A percentile compares a stretch with the other conserved stretches of the same genome.
Evolutionary conservation across 2,329 filamentous ascomycete genomes (phyloP).

Genomic region (Pseudonectria buxi): DNA sequence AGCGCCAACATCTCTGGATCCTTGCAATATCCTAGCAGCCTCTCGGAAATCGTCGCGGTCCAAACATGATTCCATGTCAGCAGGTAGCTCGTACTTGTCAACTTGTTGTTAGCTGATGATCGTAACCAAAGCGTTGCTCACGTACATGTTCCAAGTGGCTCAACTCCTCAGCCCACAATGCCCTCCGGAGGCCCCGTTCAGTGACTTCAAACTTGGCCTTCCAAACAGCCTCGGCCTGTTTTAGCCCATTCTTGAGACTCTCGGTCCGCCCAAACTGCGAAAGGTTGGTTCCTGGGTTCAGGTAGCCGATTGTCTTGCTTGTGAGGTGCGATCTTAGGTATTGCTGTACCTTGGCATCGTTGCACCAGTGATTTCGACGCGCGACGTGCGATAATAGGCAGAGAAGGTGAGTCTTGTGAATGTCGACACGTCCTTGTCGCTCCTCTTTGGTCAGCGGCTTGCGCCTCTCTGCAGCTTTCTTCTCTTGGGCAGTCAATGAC

Average conservation of each 20-base stretch:
- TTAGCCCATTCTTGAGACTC: slow-evolving; percentile 72
- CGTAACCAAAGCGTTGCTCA: slow-evolving; percentile 4
- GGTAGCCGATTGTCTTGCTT: slow-evolving; percentile 56
- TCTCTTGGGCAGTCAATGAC: slow-evolving; percentile 24
- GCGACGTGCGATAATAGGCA: slow-evolving; percentile 75
- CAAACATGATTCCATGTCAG: slow-evolving; percentile 59
- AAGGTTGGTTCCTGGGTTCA: slow-evolving; percentile 61
- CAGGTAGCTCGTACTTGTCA: slow-evolving; percentile 46
- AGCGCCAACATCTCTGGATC: slow-evolving; percentile 82
- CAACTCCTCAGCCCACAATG: slow-evolving; percentile 68
- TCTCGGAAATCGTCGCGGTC: slow-evolving; percentile 67
- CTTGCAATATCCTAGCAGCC: slow-evolving; percentile 62
- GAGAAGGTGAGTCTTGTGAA: slow-evolving; percentile 83
- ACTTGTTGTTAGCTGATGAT: slow-evolving; percentile 19
- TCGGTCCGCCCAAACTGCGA: slow-evolving; percentile 71
- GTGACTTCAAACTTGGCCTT: slow-evolving; percentile 63
- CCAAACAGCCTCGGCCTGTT: slow-evolving; percentile 61
- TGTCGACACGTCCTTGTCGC: slow-evolving; percentile 53
- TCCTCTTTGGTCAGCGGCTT: slow-evolving; percentile 50
- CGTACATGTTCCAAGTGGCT: slow-evolving; percentile 53
- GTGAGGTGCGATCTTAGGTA: slow-evolving; percentile 58
- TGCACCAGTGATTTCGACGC: slow-evolving; percentile 83
- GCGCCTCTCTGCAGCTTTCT: slow-evolving; percentile 33
- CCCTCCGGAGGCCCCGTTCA: slow-evolving; percentile 60
- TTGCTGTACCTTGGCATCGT: slow-evolving; percentile 62